Evolutionary conservation across 495 filamentous ascomycete genomes (phyloP).

Genomic region (Copromyces sp.): DNA sequence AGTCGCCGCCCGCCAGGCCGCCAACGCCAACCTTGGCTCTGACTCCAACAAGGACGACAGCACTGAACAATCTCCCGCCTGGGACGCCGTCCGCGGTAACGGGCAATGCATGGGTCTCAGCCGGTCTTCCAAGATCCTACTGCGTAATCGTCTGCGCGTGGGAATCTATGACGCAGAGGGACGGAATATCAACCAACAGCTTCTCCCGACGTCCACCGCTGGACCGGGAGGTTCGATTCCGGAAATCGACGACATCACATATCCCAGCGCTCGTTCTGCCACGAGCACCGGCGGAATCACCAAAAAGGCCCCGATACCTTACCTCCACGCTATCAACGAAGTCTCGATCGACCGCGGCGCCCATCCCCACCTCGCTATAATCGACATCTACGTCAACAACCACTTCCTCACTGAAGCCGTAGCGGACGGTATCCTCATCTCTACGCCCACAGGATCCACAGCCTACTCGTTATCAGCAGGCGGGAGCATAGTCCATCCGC

Average conservation of each 20-base stretch:
- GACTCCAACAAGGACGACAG: not conserved
- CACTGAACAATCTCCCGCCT: constrained; percentile 24
- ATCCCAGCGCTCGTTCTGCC: not conserved
- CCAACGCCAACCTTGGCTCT: not conserved
- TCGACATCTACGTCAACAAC: constrained; percentile 77
- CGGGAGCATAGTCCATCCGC: constrained; percentile 89
- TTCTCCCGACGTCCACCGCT: constrained; percentile 35
- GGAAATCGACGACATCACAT: not conserved
- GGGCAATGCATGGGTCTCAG: constrained; percentile 73
- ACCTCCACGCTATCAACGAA: constrained; percentile 88
- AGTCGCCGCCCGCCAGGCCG: constrained; percentile 16
- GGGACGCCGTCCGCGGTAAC: constrained; percentile 68
- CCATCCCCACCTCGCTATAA: constrained; percentile 78
- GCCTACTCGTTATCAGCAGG: constrained; percentile 89
- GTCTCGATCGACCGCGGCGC: constrained; percentile 84
- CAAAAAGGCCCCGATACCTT: constrained; percentile 10
- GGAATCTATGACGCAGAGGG: constrained; percentile 61
- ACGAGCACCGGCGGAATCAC: not conserved
- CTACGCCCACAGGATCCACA: constrained; percentile 87
- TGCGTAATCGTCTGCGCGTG: constrained; percentile 77
- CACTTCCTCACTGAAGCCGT: constrained; percentile 86
- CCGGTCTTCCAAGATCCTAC: constrained; percentile 65
- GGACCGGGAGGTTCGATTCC: constrained; percentile 29
- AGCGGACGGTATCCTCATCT: constrained; percentile 89
- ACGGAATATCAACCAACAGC: constrained; percentile 36